Evolutionary conservation across 371 early-diverging fungal genomes (phyloP), one percentile per base, ranked within the genome.

Genomic region (Mortierella sp.): DNA sequence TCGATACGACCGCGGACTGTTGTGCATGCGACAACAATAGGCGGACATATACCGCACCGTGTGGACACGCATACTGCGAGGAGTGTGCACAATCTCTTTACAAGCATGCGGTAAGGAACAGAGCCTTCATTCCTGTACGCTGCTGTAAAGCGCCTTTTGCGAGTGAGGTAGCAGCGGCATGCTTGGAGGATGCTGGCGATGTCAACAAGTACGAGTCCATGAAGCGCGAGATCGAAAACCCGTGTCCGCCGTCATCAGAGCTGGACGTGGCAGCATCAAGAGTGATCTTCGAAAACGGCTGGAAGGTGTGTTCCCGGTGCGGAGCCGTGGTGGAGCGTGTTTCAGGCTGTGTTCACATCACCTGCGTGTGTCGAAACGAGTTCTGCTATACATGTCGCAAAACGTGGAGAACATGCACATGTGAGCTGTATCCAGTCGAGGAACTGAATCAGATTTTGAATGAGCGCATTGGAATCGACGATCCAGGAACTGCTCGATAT

Each of bases 261-360:
- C 70, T 75, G 9, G 78, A 82, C 50, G 10, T 19, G 57, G 75
- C 72, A 1, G 75, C 78, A 24, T 69, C 75, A 5, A 69, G n/a
- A 26, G 14, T 77, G 13, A 74, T 77, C 64, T 64, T 72, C n/a
- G 55, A 78, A 48, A 74, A 74, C 2, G 72, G 51, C 43, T 82
- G 82, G 82, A 82, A 75, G 72, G 34, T 77, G 54, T 82, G 78
- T 46, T 6, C 10, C n/a, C 72, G 72, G 24, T 82, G 82, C 57
- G 82, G 82, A 69, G 78, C 78, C 13, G 78, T 77, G 19, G 75
- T 82, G 3, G 82, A 82, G n/a, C 77, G 78, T 1, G 16, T 31
- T 6, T 50, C 50, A 2, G 82, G 82, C 6, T 82, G 82, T 26
- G 72, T 82, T 2, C 82, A 82, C 24, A 82, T 82, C 13, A 82